Base-by-base conservation (phyloP, 441 rosid genomes). In the Populus trichocarpa region DNA sequence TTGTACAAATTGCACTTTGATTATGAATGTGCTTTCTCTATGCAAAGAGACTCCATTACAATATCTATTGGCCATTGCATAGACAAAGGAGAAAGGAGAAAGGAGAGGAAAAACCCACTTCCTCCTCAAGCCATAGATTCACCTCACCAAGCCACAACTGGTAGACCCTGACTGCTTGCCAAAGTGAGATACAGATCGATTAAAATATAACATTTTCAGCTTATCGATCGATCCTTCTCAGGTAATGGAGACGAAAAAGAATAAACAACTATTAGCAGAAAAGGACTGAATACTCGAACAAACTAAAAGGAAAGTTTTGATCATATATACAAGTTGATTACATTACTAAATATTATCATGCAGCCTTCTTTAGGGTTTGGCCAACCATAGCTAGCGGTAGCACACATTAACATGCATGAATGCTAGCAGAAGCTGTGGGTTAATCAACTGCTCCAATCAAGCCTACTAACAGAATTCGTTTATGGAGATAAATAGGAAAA, bases 181-280 rank as follows among this genome's bases (percentile, higher is more conserved):
- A 30, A 30, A 30, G 32, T 30, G 32, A 30, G 32, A 30, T 30
- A 30, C 32, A 30, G 32, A 30, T 30, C 32, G 32, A 30, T 30
- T 30, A 30, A 30, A 30, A 30, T 30, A 30, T 30, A 22, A 73
- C 79, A 7, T 26, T 13, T 50, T n/a, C 66, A 13, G 61, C 71
- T 22, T 69, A 30, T 3, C 32, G 32, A 30, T 30, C 32, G 32
- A 23, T 38, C 71, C 71, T 63, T n/a, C 70, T 5, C 38, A 28
- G 36, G 78, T 76, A 53, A 86, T 73, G 86, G 82, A 73, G 81
- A 72, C 77, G 70, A 70, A 16, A 64, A 42, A 72, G 4, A 70
- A 36, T 69, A 81, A 70, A 72, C 7, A 64, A 72, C 42, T 57
- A 40, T 74, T 67, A 28, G 78, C 86, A 76, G 83, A n/a, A 83